Evolutionary conservation across 2,329 filamentous ascomycete species (phyloP).

Genomic region (Didymella arachidicola): DNA sequence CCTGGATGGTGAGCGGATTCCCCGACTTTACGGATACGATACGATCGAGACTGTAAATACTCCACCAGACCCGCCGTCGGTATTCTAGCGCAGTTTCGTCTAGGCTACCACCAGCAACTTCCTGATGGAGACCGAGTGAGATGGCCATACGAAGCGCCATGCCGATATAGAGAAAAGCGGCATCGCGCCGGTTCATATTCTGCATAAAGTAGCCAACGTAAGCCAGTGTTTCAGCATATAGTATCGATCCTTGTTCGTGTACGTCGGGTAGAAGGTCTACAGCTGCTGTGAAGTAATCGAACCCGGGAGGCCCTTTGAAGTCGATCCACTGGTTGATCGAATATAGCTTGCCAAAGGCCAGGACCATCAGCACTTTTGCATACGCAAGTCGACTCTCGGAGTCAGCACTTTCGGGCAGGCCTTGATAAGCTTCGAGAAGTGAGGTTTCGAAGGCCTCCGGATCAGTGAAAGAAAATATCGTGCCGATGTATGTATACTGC

Average conservation of each 20-base stretch:
- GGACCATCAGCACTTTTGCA: slow-evolving; percentile 12
- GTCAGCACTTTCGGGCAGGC: slow-evolving; percentile 5
- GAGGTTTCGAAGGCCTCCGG: slow-evolving; percentile 10
- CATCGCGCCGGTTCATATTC: slow-evolving; percentile 15
- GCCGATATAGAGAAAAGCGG: slow-evolving; percentile 13
- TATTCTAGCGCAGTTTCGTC: slow-evolving; percentile 6
- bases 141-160: slow-evolving; percentile 13
- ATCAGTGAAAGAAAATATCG: slow-evolving; percentile 11
- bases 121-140: slow-evolving; percentile 9
- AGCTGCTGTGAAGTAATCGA: slow-evolving; percentile 14
- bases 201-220: slow-evolving; percentile 17
- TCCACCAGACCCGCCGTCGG: slow-evolving; percentile 13
- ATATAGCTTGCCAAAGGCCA: slow-evolving; percentile 12
- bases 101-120: not conserved
- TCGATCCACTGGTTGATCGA: slow-evolving; percentile 15
- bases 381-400: slow-evolving; percentile 4
- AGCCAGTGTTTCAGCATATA: slow-evolving; percentile 8
- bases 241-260: slow-evolving; percentile 11
- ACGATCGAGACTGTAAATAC: slow-evolving; percentile 13
- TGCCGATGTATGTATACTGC: slow-evolving; percentile 12
- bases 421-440: slow-evolving; percentile 5
- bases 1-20: slow-evolving; percentile 13
- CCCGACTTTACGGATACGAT: slow-evolving; percentile 14
- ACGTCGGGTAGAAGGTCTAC: slow-evolving; percentile 12
- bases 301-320: slow-evolving; percentile 11